Evolutionary conservation across 345 rosid genomes (phyloP), one percentile per base, ranked within the genome.

Genomic region (Pistacia integerrima): DNA sequence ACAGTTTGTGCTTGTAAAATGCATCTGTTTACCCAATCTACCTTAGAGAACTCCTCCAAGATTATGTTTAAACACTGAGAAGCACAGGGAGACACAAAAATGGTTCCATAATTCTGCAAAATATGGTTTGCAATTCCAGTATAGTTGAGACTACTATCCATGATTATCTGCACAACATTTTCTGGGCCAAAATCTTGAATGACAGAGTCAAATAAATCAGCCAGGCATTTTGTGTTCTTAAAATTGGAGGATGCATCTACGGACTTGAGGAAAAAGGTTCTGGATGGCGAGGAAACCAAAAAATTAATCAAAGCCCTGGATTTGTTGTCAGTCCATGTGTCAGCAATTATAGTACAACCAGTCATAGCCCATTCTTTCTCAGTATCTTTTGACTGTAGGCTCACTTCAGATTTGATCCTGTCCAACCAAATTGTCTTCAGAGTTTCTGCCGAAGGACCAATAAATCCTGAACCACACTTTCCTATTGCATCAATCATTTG

Each of bases 21-120:
- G 57, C 98, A 94, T 64, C 91, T 80, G 79, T 87, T 88, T 77
- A 94, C 98, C 95, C 98, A 94, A 81, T 90, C 95, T 13, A 94
- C 97, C 85, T 86, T 88, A 11, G 94, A 88, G 82, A 94, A 94
- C 44, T 94, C 98, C 79, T 94, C 95, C 85, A 94, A 74, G 54
- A 94, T 90, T 51, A 84, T 75, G 75, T 90, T 92, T 87, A 92
- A 66, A 78, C 95, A 90, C n/a, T 86, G 95, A 82, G 98, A 92
- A 77, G 92, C 95, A 83, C 97, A 94, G 12, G 93, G 94, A 74
- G 98, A 90, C 35, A 89, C 95, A 56, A 94, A 92, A 73, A 92
- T 86, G 76, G 84, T 86, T 77, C 86, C 94, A 57, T 94, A 90
- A 73, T 83, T 92, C 83, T 92, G 94, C 73, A 84, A 73, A 75